Conservation (phyloP, 768 basidiomycete species). For the Suillus cothurnatus region DNA sequence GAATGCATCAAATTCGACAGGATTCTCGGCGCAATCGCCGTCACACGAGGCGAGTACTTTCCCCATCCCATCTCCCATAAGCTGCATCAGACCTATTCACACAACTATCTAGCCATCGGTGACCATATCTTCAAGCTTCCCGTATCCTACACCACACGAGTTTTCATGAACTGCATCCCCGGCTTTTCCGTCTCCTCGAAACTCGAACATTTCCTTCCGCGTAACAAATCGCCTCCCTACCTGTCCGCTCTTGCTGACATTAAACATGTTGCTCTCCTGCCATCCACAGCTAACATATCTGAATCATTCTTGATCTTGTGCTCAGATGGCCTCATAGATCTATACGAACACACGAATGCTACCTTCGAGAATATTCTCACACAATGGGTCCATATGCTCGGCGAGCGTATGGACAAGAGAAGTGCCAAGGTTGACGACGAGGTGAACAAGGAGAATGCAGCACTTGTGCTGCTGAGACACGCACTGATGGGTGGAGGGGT, state of each 20-base stretch:
- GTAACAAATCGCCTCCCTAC: constrained; percentile 57
- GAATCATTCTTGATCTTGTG: constrained; percentile 47
- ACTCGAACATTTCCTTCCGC: constrained; percentile 44
- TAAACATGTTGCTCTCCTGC: constrained; percentile 38
- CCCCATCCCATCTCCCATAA: background rate
- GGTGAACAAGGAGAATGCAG: constrained; percentile 25
- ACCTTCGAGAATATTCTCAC: constrained; percentile 26
- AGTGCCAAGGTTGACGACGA: constrained; percentile 12
- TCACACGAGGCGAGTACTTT: constrained; percentile 49
- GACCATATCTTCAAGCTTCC: constrained; percentile 59
- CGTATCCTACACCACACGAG: constrained; percentile 43
- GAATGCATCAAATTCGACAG: constrained; percentile 47
- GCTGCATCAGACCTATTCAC: background rate
- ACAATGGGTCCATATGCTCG: constrained; percentile 41
- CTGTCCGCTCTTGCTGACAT: constrained; percentile 47
- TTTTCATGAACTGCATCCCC: constrained; percentile 45
- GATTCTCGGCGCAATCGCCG: constrained; percentile 57
- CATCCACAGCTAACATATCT: constrained; percentile 17
- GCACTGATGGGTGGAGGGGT: constrained; percentile 41
- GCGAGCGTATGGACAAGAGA: constrained; percentile 1
- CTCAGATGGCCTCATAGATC: constrained; percentile 53
- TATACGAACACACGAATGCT: constrained; percentile 13
- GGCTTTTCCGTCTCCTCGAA: constrained; percentile 39
- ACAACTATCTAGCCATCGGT: constrained; percentile 45
- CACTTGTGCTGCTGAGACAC: constrained; percentile 45